Conservation (phyloP, 768 basidiomycete genomes). For the Tremella fuciformis region DNA sequence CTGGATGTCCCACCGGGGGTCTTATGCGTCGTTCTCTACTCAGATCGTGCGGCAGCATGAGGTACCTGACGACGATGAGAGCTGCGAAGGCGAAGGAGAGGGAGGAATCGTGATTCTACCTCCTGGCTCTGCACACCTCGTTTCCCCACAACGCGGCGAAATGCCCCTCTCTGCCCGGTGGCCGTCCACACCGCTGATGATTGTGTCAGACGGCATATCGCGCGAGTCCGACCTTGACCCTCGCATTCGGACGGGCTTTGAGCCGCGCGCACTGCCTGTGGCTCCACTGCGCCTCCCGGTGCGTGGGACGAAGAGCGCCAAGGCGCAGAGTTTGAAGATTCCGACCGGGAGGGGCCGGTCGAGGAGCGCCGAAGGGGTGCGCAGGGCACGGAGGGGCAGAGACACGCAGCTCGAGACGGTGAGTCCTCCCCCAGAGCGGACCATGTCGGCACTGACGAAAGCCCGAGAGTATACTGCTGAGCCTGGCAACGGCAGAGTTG, state of each 20-base stretch:
- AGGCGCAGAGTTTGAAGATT: slow-evolving; percentile 12
- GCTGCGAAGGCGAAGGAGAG: neutral
- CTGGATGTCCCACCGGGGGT: neutral
- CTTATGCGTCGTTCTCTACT: neutral
- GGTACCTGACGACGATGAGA: neutral
- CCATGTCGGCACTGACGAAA: neutral
- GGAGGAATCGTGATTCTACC: neutral
- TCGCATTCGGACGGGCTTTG: neutral
- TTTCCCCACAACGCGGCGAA: neutral
- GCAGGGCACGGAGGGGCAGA: slow-evolving; percentile 13
- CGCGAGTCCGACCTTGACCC: neutral
- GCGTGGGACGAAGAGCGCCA: neutral
- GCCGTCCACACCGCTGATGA: neutral
- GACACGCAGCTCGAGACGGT: slow-evolving; percentile 28
- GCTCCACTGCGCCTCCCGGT: neutral
- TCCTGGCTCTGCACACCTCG: neutral
- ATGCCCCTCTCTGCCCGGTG: no score
- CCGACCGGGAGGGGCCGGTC: neutral
- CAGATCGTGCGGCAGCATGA: neutral
- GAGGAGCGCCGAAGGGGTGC: slow-evolving; percentile 1
- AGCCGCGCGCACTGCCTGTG: neutral
- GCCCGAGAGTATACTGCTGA: slow-evolving; percentile 32
- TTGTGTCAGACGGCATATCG: neutral
- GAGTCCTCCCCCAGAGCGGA: slow-evolving; percentile 6
- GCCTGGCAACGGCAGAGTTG: slow-evolving; percentile 31